These are phyloP conservation scores for Monosporascus ibericus DNA, from an alignment of 2,329 filamentous ascomycete genomes.

Conservation along the genomic window DNA sequence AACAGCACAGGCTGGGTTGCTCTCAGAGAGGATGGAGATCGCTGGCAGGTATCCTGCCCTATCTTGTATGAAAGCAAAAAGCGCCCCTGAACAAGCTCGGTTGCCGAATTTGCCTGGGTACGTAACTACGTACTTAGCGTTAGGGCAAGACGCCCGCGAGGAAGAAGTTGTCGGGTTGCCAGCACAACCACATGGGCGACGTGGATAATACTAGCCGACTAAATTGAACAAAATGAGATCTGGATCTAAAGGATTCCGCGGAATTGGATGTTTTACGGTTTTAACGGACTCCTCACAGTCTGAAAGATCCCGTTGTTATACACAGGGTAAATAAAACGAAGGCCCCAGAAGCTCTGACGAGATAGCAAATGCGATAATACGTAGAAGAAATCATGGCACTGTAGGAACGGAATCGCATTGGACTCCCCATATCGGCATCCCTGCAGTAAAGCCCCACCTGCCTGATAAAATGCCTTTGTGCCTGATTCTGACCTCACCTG, in stretches of 20 bases:
- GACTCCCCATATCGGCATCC: too few relatives aligned
- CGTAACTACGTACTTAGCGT: not conserved
- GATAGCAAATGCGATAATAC: too few relatives aligned
- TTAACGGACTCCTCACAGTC: too few relatives aligned
- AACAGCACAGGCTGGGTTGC: not conserved
- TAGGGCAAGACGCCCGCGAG: not conserved
- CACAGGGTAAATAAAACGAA: too few relatives aligned
- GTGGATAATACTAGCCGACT: not conserved
- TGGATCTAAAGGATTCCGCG: not conserved
- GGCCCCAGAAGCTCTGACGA: too few relatives aligned
- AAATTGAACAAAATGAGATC: not conserved
- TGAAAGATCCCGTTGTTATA: too few relatives aligned
- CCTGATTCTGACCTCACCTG: too few relatives aligned
- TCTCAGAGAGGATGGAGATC: not conserved
- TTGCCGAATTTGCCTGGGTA: not conserved
- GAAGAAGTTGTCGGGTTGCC: not conserved
- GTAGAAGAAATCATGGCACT: too few relatives aligned
- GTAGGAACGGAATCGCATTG: too few relatives aligned
- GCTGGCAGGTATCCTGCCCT: not conserved
- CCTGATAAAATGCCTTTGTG: too few relatives aligned
- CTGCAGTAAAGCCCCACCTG: too few relatives aligned
- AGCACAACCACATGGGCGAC: too few relatives aligned
- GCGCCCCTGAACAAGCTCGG: not conserved
- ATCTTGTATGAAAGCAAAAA: not conserved
- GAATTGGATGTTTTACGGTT: not conserved